Base-by-base conservation (phyloP, 1,284 basidiomycete species). In the Microbotryum silenes-acaulis region DNA sequence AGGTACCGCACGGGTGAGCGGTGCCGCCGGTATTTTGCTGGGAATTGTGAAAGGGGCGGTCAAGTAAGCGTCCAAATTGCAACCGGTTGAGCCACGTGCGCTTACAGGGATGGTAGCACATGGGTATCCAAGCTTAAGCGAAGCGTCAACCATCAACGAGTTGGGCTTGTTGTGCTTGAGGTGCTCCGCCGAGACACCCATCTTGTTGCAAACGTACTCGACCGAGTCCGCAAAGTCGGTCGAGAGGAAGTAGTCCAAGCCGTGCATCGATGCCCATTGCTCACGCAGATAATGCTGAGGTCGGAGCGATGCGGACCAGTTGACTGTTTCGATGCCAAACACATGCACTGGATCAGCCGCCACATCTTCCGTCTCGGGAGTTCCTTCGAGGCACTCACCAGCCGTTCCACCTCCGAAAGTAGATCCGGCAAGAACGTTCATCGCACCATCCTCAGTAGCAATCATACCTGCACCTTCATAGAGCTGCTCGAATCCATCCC, bases 381-480 rank as follows among this genome's bases (percentile, higher is more conserved):
- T 16, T 18, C 25, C 25, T 25, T 25, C 16, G 48, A 50, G 1
- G 0, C 12, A 31, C 62, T 51, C 29, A 64, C 65, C 51, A 16
- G 75, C 72, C 1, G 75, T 76, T 16, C 79, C 79, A 6, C 79
- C 79, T 7, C 79, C 79, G 29, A 78, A 78, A 20, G 74, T 75
- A 18, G 72, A 71, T 0, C 75, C 78, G 4, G 76, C 75, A 5
- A 80, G 68, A 25, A 79, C 59, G 52, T 72, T 75, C 59, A 78
- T 67, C 27, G 72, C 71, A 5, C 76, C 74, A 51, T 75, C 72
- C 51, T 78, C 76, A 25, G 72, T 74, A 14, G 74, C 73, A 49
- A 78, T 59, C 33, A 78, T 68, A 0, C 77, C 78, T 18, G 72
- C 72, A 5, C 66, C 65, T 61, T 79, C 76, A 68, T 77, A 78